Conservation (phyloP, 2,329 filamentous ascomycete genomes). For the Colletotrichum tropicicola region DNA sequence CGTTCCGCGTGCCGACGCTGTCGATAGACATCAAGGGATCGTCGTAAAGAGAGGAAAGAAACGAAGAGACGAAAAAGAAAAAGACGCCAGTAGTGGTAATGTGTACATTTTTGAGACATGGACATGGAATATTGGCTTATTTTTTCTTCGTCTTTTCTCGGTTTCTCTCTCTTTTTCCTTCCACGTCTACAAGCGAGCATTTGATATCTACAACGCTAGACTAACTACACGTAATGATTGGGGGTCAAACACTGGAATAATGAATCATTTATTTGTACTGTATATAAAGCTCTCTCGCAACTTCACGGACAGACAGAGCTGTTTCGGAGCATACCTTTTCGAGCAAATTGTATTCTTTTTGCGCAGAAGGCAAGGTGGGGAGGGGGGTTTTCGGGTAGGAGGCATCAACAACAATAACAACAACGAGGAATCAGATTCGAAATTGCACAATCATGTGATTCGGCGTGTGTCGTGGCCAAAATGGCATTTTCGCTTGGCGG, state of each 20-base stretch:
- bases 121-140: neutral
- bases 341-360: no score
- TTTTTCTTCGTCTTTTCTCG: neutral
- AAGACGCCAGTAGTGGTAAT: constrained; percentile 1
- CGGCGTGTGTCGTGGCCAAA: no score
- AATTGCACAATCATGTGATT: no score
- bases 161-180: neutral
- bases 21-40: constrained; percentile 41
- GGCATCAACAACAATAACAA: no score
- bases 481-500: no score
- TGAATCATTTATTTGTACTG: constrained; percentile 18
- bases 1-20: constrained; percentile 53
- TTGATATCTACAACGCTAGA: constrained; percentile 27
- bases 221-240: constrained; percentile 15
- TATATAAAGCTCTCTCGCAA: no score
- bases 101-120: constrained; percentile 13
- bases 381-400: no score
- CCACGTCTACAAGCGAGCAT: constrained; percentile 21
- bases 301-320: no score
- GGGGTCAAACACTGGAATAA: constrained; percentile 18
- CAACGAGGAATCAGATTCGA: no score
- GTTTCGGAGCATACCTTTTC: no score
- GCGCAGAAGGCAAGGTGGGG: no score
- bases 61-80: neutral
- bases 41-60: neutral